A percentile compares a stretch with the other conserved stretches of the same genome.
Evolutionary conservation across 805 yeast species (phyloP).

Genomic region (Candida namnaoensis): DNA sequence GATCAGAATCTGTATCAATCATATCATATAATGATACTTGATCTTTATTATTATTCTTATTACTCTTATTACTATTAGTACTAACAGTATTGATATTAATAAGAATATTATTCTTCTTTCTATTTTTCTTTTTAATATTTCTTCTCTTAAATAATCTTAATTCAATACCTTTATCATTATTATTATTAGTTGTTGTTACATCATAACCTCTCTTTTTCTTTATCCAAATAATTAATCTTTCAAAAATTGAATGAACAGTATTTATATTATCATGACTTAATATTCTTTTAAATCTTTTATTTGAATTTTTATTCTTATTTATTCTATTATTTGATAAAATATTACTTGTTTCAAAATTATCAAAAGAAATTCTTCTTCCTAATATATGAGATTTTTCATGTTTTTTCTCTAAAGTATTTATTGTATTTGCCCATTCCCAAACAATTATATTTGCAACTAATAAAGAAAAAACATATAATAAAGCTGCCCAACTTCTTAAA

Average conservation of each 20-base stretch:
- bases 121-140: neutral
- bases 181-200: slow-evolving; percentile 1
- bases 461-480: slow-evolving; percentile 35
- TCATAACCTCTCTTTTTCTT: neutral
- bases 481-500: slow-evolving; percentile 41
- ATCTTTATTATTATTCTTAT: neutral
- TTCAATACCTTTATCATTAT: neutral
- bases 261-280: neutral
- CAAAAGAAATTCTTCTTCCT: slow-evolving; percentile 47
- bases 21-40: slow-evolving; percentile 6
- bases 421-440: slow-evolving; percentile 62
- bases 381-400: slow-evolving; percentile 49
- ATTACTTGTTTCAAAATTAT: slow-evolving; percentile 22
- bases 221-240: neutral
- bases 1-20: neutral
- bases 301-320: slow-evolving; percentile 4
- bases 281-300: neutral
- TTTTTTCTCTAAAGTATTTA: slow-evolving; percentile 38
- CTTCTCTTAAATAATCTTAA: neutral
- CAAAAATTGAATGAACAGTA: neutral
- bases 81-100: neutral
- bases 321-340: no score
- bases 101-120: neutral
- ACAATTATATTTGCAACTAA: slow-evolving; percentile 42
- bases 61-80: no score